Conservation (phyloP, 768 basidiomycete genomes). For the Lentinula boryana region DNA sequence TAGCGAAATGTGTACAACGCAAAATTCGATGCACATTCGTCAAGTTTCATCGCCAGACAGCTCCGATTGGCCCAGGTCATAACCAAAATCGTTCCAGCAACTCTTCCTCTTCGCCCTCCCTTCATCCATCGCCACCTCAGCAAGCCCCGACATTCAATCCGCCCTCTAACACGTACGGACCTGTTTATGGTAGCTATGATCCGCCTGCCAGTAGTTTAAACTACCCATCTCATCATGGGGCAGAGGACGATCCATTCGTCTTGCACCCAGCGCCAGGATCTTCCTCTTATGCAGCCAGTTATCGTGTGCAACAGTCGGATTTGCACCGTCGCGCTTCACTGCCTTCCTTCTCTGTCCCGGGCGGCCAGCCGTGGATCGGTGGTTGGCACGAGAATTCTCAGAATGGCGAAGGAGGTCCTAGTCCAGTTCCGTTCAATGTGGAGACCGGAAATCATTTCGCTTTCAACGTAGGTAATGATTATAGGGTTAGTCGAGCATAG, state of each 20-base stretch:
- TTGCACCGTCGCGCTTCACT: conserved; percentile 1
- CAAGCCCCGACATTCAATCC: conserved; percentile 4
- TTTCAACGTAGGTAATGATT: neutral
- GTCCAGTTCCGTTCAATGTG: neutral
- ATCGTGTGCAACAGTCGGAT: conserved; percentile 2
- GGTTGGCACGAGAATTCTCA: neutral
- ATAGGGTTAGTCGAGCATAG: neutral
- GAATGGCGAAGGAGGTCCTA: neutral
- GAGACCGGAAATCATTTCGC: neutral
- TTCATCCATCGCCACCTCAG: conserved; percentile 13
- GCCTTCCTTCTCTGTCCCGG: neutral
- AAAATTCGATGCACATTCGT: conserved; percentile 74
- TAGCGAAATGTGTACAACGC: conserved; percentile 71
- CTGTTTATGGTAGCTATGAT: neutral
- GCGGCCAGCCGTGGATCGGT: neutral
- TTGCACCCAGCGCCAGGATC: neutral
- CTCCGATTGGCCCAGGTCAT: conserved; percentile 72
- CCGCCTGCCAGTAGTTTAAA: neutral
- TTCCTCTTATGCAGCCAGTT: neutral
- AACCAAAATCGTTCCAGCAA: conserved; percentile 24
- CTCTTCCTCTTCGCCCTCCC: conserved; percentile 7
- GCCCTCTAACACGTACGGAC: neutral
- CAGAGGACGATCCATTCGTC: neutral
- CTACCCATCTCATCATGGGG: neutral
- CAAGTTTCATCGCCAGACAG: conserved; percentile 79